These are phyloP conservation scores for Filobasidium wieringae DNA, from an alignment of 768 basidiomycete genomes.

Conservation along the genomic window DNA sequence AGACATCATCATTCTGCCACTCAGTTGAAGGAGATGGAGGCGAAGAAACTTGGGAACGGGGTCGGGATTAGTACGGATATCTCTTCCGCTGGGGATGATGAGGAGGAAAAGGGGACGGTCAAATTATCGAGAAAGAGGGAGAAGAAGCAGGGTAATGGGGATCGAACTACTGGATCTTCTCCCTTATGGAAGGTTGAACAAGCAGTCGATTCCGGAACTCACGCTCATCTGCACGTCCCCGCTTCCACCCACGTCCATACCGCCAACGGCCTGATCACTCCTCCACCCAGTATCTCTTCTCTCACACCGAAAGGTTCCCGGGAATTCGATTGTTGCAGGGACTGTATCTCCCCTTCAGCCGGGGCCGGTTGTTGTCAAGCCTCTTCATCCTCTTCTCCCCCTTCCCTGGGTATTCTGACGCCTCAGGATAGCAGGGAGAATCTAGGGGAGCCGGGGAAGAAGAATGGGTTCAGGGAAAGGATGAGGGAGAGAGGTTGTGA, in stretches of 20 bases:
- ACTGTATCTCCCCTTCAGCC: slow-evolving; percentile 7
- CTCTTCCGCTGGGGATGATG: neutral
- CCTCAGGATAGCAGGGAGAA: no score
- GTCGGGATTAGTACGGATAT: neutral
- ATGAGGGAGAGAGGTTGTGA: no score
- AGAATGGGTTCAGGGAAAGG: no score
- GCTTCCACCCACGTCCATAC: neutral
- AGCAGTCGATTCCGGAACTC: neutral
- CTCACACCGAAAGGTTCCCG: neutral
- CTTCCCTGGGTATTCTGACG: neutral
- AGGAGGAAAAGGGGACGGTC: neutral
- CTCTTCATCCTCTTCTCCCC: neutral
- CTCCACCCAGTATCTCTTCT: neutral
- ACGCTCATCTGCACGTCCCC: neutral
- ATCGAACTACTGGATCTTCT: neutral
- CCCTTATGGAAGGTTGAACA: neutral
- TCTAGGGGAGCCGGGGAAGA: no score
- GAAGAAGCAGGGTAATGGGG: neutral
- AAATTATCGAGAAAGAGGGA: neutral
- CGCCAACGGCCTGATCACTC: neutral
- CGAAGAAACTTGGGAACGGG: neutral
- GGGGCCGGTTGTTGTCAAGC: slow-evolving; percentile 1
- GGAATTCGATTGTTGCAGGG: neutral
- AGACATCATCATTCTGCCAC: slow-evolving; percentile 1
- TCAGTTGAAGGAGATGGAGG: neutral